Evolutionary conservation across 1,284 basidiomycete species (phyloP), one percentile per base, ranked within the genome.

Genomic region (Ustilago hordei): DNA sequence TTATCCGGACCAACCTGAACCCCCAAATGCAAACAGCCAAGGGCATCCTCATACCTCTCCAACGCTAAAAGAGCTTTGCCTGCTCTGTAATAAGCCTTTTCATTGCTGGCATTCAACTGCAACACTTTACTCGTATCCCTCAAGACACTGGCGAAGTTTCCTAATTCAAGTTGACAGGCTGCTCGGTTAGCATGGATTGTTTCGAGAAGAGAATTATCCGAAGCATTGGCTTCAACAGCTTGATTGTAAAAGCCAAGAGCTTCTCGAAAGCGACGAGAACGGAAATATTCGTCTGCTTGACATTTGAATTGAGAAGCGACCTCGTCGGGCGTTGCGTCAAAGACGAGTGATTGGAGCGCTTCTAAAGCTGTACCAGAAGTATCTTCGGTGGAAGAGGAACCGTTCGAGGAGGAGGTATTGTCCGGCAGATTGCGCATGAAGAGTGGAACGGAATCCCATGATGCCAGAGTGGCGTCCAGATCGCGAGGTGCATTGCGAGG

Each of bases 221-320:
- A 89, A 2, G 95, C 93, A 58, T 92, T 90, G 1, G 93, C 93
- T 56, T 96, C 92, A 35, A 99, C 84, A 0, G 92, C 96, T 84
- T 96, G 93, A 0, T 92, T 91, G 86, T 98, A 99, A 85, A 98
- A 98, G 0, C 91, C 91, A 11, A 92, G 78, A 2, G 96, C 96
- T 85, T 99, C 95, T 35, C 92, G 90, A 86, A 91, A 93, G 55
- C 93, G 90, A 84, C 93, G 94, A 28, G 92, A 92, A 72, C 91
- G 91, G 88, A 93, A 98, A 82, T 97, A 95, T 65, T 95, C 93
- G 86, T 98, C 98, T 3, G 95, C 96, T 86, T 98, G 94, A 61
- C 93, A 91, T 86, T 98, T 98, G 87, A 98, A 98, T 85, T 93
- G 95, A 72, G 91, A 89, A 0, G 95, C 94, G 77, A 94, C 89